Evolutionary conservation across 2,329 filamentous ascomycete species (phyloP), one percentile per base, ranked within the genome.

Genomic region (Fusarium succisae): DNA sequence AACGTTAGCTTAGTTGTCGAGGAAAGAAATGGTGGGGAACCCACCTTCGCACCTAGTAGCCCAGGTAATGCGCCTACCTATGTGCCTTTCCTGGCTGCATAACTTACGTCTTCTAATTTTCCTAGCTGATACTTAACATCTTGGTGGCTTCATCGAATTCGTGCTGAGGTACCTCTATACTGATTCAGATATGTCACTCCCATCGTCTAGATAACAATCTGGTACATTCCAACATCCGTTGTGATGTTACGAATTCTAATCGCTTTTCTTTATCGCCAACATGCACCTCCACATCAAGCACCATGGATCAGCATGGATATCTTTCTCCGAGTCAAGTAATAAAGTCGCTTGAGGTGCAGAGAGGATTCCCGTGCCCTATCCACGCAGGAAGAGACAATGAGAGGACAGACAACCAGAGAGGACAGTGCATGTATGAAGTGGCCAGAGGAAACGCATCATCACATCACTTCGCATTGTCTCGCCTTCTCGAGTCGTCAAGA

Each of bases 401-500:
- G 22, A 62, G 48, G 43, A 69, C 48, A 55, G 43, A 69, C 48
- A 50, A 24, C 48, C 14, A n/a, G 35, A 55, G 56, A 54, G 50
- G 24, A 54, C 47, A 70, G 43, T 73, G 50, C 50, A 61, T 47
- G 69, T 53, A 47, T 50, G 38, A 69, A 73, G 72, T 74, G 69
- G 67, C 76, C 72, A 70, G 56, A 63, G 61, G 39, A 70, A 63
- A 75, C 65, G 76, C 73, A 77, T 44, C 69, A 77, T 76, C 71
- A 77, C 73, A 77, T 78, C 76, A 77, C 65, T 71, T 76, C 73
- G 71, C 75, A 76, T 78, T 65, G 66, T 64, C 65, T 74, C 62
- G 63, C 69, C 63, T 76, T 67, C 45, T 64, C 56, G 55, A 68
- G 60, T 61, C 68, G 65, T 69, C 63, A 44, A 77, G 66, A 73